Base-by-base conservation (phyloP, 1,284 basidiomycete genomes). In the Meira nashicola region DNA sequence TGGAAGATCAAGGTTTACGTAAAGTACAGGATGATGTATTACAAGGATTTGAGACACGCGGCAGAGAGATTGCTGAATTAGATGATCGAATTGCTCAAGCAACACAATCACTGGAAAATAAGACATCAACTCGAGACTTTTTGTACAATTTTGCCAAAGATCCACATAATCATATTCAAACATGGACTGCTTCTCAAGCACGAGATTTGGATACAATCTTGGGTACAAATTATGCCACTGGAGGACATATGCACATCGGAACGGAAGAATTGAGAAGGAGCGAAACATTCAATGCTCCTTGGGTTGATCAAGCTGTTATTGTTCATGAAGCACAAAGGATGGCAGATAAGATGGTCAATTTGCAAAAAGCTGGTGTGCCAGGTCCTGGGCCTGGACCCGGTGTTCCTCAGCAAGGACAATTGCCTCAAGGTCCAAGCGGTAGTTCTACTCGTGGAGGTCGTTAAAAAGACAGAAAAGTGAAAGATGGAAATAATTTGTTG, bases 131-230 rank as follows among this genome's bases (percentile, higher is more conserved):
- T 77, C 84, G 87, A 14, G 88, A 90, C 21, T 96, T 96, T 80
- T 81, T 97, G 46, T 83, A 86, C 55, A 85, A 86, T 0, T 97
- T 96, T 74, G 86, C 91, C 17, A 81, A 84, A 1, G 85, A 92
- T 59, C 91, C 92, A 0, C 83, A 86, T 1, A 83, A 82, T 38
- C 95, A 96, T 75, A 87, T 95, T 58, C 86, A 91, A 67, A 88
- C 85, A 2, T 97, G 90, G 89, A 80, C 96, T 39, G 88, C 88
- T 58, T 91, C 89, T 2, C 94, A 97, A 78, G 89, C 91, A 37
- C 84, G 90, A 17, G 92, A 95, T 78, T 80, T 98, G 43, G 91
- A 94, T 78, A 86, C 84, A 59, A 84, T 95, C 60, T 82, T 97
- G 0, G 73, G 75, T 51, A 37, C 43, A 5, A 59, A 57, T 39